phyloP scores from a whole-genome alignment of 345 rosid species.

The Salix suchowensis region DNA sequence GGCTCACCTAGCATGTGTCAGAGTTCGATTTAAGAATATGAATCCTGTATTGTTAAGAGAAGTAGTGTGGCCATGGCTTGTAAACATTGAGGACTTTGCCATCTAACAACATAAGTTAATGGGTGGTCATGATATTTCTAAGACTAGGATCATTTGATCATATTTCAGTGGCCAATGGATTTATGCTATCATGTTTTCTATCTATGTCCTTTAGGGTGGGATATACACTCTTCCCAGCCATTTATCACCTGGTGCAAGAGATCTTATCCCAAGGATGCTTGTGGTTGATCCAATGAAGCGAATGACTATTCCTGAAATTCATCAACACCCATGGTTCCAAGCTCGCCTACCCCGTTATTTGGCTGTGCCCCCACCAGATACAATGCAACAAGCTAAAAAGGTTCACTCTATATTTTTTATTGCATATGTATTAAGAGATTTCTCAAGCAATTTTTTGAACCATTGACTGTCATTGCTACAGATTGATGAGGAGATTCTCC shows the following conservation, averaged over 20 bases:
- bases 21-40: background rate
- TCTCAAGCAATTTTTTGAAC: background rate
- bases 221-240: conserved; percentile 95
- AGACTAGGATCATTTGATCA: background rate
- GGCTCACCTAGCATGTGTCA: background rate
- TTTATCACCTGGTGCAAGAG: conserved; percentile 83
- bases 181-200: background rate
- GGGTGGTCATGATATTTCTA: background rate
- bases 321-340: conserved; percentile 89
- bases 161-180: background rate
- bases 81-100: background rate
- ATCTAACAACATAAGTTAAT: background rate
- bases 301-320: conserved; percentile 81
- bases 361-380: conserved; percentile 83
- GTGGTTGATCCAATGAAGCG: conserved; percentile 91
- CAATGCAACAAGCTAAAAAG: conserved; percentile 74
- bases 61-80: background rate
- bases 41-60: background rate
- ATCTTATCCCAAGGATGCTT: conserved; percentile 91
- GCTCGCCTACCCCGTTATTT: conserved; percentile 79
- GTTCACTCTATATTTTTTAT: conserved; percentile 24
- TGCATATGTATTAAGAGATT: background rate
- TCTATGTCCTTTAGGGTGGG: conserved; percentile 49
- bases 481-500: conserved; percentile 88
- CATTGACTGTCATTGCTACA: conserved; percentile 27